Evolutionary conservation across 1,284 basidiomycete species (phyloP).

Genomic region (Trametes hirsuta): DNA sequence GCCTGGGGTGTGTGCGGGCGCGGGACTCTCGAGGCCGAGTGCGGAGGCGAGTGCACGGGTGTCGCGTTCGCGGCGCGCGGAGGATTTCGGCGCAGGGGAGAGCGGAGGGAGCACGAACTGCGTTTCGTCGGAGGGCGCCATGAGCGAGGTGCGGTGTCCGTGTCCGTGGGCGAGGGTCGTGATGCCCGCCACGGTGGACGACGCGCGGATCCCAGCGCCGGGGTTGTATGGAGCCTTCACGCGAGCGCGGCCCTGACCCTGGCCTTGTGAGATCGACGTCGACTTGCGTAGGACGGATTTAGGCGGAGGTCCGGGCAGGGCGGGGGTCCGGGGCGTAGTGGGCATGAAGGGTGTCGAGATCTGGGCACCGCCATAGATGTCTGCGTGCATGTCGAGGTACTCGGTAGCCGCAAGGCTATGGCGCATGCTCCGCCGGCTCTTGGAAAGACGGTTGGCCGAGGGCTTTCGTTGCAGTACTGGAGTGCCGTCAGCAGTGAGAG

Average conservation of each 20-base stretch:
- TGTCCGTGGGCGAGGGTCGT: constrained; percentile 18
- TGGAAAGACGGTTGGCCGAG: constrained; percentile 27
- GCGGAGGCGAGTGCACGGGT: constrained; percentile 56
- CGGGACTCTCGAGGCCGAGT: constrained; percentile 48
- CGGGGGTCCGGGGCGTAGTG: background rate
- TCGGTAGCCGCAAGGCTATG: constrained; percentile 29
- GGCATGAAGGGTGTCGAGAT: constrained; percentile 43
- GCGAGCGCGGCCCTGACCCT: constrained; percentile 44
- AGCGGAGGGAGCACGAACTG: constrained; percentile 34
- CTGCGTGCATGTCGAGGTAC: constrained; percentile 16
- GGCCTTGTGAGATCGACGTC: constrained; percentile 23
- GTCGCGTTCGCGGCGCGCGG: constrained; percentile 50
- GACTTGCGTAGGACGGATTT: constrained; percentile 33
- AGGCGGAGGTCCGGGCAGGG: constrained; percentile 42
- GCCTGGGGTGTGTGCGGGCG: constrained; percentile 29
- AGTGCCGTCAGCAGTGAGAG: constrained; percentile 50
- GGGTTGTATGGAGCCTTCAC: constrained; percentile 64
- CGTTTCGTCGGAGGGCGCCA: constrained; percentile 36
- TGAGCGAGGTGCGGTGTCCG: constrained; percentile 22
- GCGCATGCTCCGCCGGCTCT: constrained; percentile 28
- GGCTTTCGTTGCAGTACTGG: constrained; percentile 35
- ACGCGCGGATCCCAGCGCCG: constrained; percentile 56
- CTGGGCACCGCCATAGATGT: constrained; percentile 56
- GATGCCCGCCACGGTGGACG: constrained; percentile 28
- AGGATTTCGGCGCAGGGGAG: constrained; percentile 43